These are phyloP conservation scores for Avena eriantha DNA, from an alignment of 176 grass and related monocot species.

Conservation along the genomic window DNA sequence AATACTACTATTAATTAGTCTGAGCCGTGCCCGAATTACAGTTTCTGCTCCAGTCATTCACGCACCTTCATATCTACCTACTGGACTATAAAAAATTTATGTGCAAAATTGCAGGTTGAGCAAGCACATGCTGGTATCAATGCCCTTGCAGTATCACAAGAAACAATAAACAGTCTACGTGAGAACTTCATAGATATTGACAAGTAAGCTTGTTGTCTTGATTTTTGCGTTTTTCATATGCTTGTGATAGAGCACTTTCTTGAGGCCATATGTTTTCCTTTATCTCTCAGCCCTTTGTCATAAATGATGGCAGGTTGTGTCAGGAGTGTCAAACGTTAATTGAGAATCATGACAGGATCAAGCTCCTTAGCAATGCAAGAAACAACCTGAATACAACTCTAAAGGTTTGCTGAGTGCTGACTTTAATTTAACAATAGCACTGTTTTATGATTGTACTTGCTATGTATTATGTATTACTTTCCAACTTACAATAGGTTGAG, in stretches of 20 bases:
- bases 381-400: constrained; percentile 98
- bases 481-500: constrained; percentile 36
- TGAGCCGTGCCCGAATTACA: constrained; percentile 11
- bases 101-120: constrained; percentile 68
- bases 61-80: neutral
- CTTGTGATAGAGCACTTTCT: constrained; percentile 5
- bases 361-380: constrained; percentile 99
- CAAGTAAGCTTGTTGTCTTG: constrained; percentile 63
- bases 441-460: constrained; percentile 28
- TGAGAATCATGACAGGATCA: constrained; percentile 99
- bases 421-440: constrained; percentile 33
- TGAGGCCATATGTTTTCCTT: constrained; percentile 28
- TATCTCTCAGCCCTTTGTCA: constrained; percentile 43
- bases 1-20: neutral
- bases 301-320: constrained; percentile 69
- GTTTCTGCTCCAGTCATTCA: constrained; percentile 24
- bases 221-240: constrained; percentile 34
- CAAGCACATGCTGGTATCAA: constrained; percentile 90
- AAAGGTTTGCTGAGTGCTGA: constrained; percentile 66
- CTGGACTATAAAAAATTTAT: constrained; percentile 13
- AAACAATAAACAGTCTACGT: constrained; percentile 89
- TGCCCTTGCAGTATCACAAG: constrained; percentile 87
- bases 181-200: constrained; percentile 96
- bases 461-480: constrained; percentile 33
- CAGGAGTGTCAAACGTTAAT: constrained; percentile 99